A percentile compares a stretch with the other conserved stretches of the same genome.
Evolutionary conservation across 2,329 filamentous ascomycete genomes (phyloP).

Genomic region (Trichoderma cornu-damae): DNA sequence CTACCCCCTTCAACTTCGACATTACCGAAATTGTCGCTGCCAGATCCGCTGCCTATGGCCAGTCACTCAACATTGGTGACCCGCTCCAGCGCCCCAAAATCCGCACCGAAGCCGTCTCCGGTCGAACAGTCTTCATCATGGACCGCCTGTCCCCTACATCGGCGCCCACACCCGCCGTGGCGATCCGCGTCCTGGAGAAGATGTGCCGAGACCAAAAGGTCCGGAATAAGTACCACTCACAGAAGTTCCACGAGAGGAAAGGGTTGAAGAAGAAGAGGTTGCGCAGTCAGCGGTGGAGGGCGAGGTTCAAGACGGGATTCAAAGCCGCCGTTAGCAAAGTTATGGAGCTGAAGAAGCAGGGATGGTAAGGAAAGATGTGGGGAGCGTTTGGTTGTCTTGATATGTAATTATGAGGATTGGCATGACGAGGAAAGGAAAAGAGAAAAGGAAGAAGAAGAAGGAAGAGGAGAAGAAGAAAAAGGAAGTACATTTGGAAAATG

Average conservation of each 20-base stretch:
- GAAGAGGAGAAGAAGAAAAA: not conserved
- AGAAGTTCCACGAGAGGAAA: constrained; percentile 69
- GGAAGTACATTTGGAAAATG: constrained; percentile 11
- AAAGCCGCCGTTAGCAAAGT: constrained; percentile 59
- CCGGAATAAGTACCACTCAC: constrained; percentile 47
- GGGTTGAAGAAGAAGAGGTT: constrained; percentile 75
- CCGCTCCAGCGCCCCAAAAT: constrained; percentile 29
- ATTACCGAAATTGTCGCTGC: constrained; percentile 35
- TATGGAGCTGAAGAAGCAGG: constrained; percentile 66
- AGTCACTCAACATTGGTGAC: constrained; percentile 23
- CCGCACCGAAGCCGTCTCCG: constrained; percentile 33
- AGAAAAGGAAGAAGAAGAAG: not conserved
- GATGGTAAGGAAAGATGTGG: constrained; percentile 53
- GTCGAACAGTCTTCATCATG: constrained; percentile 37
- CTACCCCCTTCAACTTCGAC: constrained; percentile 28
- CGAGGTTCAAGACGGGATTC: constrained; percentile 65
- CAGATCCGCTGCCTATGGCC: constrained; percentile 26
- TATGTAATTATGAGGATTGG: not conserved
- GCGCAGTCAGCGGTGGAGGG: constrained; percentile 62
- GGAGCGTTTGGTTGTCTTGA: not conserved
- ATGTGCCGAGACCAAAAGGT: constrained; percentile 52
- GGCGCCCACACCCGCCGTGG: constrained; percentile 40
- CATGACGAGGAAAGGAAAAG: not conserved
- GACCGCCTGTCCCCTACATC: constrained; percentile 26
- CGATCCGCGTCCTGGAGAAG: constrained; percentile 40